Conservation (phyloP, 2,329 filamentous ascomycete species). For the Trichoderma asperellum region DNA sequence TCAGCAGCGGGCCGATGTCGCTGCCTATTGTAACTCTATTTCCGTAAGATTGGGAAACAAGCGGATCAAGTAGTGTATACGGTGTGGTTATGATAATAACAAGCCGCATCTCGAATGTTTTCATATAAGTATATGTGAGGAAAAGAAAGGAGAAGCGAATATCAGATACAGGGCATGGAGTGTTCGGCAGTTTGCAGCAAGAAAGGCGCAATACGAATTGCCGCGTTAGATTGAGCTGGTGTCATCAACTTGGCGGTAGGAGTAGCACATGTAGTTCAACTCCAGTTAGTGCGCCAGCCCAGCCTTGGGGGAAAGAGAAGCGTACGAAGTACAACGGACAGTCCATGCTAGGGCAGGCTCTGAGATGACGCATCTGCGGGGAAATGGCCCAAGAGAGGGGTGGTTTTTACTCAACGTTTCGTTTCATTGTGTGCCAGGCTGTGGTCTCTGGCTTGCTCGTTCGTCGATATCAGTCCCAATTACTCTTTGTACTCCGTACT, state of each 20-base stretch:
- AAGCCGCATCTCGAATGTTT: background rate
- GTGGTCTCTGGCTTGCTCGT: background rate
- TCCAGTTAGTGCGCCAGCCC: background rate
- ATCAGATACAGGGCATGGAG: background rate
- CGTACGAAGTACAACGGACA: background rate
- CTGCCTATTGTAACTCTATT: background rate
- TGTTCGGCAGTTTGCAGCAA: background rate
- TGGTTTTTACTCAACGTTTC: background rate
- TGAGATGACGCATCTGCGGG: constrained; percentile 11
- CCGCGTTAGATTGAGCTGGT: background rate
- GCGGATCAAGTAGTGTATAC: background rate
- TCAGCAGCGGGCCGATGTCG: background rate
- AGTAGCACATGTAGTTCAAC: background rate
- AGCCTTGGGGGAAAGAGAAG: background rate
- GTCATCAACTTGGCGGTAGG: background rate
- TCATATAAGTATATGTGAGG: background rate
- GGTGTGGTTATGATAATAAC: background rate
- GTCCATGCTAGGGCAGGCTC: constrained; percentile 8
- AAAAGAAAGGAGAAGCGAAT: background rate
- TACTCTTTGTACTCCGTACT: background rate
- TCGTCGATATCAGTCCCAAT: no score
- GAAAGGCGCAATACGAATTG: background rate
- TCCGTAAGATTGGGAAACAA: background rate
- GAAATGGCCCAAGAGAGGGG: constrained; percentile 1
- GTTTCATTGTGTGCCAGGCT: background rate